Evolutionary conservation across 345 rosid genomes (phyloP).

Genomic region (Moricandia arvensis): DNA sequence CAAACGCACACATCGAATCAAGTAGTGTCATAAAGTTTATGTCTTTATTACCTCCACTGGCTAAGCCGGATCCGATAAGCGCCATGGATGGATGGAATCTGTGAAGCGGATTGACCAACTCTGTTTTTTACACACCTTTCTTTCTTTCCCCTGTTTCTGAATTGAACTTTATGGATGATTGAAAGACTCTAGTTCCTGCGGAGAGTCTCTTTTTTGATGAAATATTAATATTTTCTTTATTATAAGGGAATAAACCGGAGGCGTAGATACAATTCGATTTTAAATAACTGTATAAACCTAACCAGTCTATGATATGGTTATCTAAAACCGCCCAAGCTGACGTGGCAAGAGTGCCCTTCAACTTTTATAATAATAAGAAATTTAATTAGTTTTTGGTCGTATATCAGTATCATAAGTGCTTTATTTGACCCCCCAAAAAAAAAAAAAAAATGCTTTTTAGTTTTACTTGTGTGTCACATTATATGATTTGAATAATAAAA

Average conservation of each 20-base stretch:
- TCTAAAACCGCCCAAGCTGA: too few relatives aligned
- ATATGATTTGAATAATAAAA: background rate
- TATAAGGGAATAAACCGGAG: too few relatives aligned
- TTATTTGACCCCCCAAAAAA: too few relatives aligned
- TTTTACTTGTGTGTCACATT: background rate
- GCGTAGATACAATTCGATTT: too few relatives aligned
- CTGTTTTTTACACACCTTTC: background rate
- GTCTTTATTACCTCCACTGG: constrained; percentile 37
- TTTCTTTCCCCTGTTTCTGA: background rate
- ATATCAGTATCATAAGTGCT: too few relatives aligned
- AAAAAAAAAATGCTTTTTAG: background rate
- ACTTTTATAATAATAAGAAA: too few relatives aligned
- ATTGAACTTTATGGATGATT: background rate
- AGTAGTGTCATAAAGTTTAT: background rate
- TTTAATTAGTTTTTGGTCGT: too few relatives aligned
- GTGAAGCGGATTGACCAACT: constrained; percentile 8
- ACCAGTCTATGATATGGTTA: too few relatives aligned
- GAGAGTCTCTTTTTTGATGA: background rate
- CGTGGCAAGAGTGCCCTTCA: too few relatives aligned
- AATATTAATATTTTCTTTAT: too few relatives aligned
- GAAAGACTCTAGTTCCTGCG: background rate
- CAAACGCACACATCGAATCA: constrained; percentile 1
- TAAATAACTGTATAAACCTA: too few relatives aligned
- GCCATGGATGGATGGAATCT: constrained; percentile 38
- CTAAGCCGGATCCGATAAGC: constrained; percentile 43